Evolutionary conservation across 2,329 filamentous ascomycete genomes (phyloP).

Genomic region (Talaromyces sp.): DNA sequence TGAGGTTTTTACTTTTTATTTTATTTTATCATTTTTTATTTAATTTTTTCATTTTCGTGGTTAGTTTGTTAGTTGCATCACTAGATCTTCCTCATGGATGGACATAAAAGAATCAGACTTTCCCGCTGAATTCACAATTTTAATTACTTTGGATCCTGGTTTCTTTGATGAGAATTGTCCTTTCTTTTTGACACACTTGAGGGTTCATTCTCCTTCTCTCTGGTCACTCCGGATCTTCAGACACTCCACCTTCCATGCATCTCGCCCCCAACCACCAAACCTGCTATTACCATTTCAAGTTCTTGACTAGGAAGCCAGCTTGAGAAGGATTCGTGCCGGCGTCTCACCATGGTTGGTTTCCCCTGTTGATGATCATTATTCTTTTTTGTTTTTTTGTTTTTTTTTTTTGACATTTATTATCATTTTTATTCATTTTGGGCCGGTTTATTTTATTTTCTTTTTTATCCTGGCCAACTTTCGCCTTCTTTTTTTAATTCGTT

Average conservation of each 20-base stretch:
- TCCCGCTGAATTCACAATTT: background rate
- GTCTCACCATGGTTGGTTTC: conserved; percentile 25
- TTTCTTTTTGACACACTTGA: too few species aligned
- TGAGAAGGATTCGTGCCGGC: conserved; percentile 21
- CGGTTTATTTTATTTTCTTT: background rate
- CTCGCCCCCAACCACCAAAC: conserved; percentile 3
- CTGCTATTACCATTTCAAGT: background rate
- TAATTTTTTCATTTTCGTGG: too few species aligned
- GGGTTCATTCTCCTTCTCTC: background rate
- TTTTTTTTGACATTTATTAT: background rate
- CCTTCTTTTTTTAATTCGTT: background rate
- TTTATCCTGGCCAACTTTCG: conserved; percentile 2
- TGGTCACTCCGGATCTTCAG: background rate
- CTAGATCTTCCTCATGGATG: background rate
- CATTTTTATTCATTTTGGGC: background rate
- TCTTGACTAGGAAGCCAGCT: conserved; percentile 1
- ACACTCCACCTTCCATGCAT: background rate
- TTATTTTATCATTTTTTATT: background rate
- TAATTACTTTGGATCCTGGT: too few species aligned
- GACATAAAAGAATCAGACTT: background rate
- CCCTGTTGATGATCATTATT: background rate
- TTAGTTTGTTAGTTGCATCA: background rate
- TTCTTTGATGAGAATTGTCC: background rate
- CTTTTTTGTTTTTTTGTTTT: background rate
- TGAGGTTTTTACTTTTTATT: background rate